Evolutionary conservation across 352 stramenopile species (phyloP), one percentile per base, ranked within the genome.

Genomic region (Halophytophthora polymorphica): DNA sequence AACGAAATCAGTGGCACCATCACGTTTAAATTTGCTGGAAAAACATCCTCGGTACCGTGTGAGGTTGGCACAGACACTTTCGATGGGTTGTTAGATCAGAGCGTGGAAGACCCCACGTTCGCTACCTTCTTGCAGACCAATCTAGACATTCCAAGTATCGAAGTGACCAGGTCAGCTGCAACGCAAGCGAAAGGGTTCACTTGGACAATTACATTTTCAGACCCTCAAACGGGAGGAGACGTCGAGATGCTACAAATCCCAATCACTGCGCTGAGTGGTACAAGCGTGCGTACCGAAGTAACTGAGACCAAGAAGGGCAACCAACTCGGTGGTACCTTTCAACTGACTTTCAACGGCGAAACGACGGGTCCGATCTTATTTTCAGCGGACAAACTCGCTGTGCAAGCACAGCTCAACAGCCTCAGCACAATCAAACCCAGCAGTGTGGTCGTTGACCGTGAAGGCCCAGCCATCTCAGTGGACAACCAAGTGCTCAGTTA

Each of bases 361-460:
- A 95, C 88, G 4, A 98, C 95, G 0, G 89, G 88, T 11, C 81
- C 90, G 15, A 95, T 98, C 25, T 58, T 86, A 19, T 88, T 90
- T 50, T 85, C 90, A 31, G 91, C 90, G 2, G 78, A 81, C 33
- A 80, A 83, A 15, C 34, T 63, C 11, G 85, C 89, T 6, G 78
- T 98, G 3, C 73, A 98, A 68, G 69, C 80, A 6, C 77, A 95
- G 10, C 66, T 99, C 15, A 98, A 98, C 53, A 89, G 79, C 45
- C 66, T 99, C 15, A 85, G 80, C 21, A 89, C 86, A 6, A 97
- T 98, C 61, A 89, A 88, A 29, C 93, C 93, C 19, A 98, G 89
- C 2, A 77, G 66, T 37, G 95, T 98, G 7, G 43, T 87, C 6
- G 94, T 98, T 1, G 75, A 75, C 28, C 73, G 90, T 6, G 50